Evolutionary conservation across 2,329 filamentous ascomycete species (phyloP).

Genomic region (Paraphoma chrysanthemicola): DNA sequence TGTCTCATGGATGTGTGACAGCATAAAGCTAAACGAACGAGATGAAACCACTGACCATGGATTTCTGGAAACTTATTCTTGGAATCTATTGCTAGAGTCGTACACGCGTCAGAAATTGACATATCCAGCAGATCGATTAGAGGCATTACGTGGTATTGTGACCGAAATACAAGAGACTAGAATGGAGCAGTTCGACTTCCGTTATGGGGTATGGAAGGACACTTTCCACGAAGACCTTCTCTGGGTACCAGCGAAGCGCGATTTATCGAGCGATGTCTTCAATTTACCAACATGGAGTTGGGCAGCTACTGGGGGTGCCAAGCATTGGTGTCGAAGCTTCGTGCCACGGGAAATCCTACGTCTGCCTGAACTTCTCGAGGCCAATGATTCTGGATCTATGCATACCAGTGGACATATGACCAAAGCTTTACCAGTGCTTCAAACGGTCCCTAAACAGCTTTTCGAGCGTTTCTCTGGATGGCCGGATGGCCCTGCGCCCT

Average conservation of each 20-base stretch:
- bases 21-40: no score
- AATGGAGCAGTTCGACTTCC: background rate
- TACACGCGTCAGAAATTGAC: background rate
- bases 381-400: background rate
- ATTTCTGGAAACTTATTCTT: background rate
- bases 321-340: background rate
- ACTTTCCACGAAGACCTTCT: background rate
- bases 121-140: background rate
- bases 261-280: background rate
- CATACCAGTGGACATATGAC: background rate
- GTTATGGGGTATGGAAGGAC: background rate
- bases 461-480: background rate
- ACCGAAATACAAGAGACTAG: background rate
- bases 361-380: background rate
- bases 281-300: background rate
- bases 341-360: background rate
- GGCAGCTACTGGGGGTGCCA: background rate
- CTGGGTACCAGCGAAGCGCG: background rate
- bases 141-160: background rate
- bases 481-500: no score
- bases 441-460: background rate
- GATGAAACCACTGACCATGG: no score
- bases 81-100: background rate
- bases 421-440: background rate
- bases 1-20: no score